Percentiles rank a stretch among this genome's conserved stretches.
phyloP scores from a whole-genome alignment of 1,284 basidiomycete genomes.

The Porogramme epimiltina region DNA sequence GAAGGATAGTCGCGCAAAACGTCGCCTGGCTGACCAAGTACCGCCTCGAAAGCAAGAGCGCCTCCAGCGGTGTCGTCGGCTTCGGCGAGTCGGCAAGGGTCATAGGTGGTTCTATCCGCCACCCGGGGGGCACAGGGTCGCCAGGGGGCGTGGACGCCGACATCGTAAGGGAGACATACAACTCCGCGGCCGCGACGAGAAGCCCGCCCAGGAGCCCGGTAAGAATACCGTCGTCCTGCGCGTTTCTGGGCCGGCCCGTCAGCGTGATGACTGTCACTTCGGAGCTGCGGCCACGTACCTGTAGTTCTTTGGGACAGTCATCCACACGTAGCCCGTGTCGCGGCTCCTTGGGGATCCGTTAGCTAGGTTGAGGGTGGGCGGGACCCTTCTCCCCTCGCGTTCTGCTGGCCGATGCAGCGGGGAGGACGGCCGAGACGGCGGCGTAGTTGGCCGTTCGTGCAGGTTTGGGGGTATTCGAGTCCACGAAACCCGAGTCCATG shows the following conservation, averaged over 20 bases:
- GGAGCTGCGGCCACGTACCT: constrained; percentile 44
- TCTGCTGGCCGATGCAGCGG: constrained; percentile 47
- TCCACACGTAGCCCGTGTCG: constrained; percentile 73
- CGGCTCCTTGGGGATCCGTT: constrained; percentile 12
- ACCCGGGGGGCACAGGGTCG: constrained; percentile 52
- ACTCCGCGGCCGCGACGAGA: constrained; percentile 67
- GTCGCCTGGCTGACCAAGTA: constrained; percentile 79
- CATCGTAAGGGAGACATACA: constrained; percentile 51
- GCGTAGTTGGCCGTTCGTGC: constrained; percentile 25
- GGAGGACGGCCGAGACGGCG: constrained; percentile 38
- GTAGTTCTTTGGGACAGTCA: constrained; percentile 88
- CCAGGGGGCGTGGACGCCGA: constrained; percentile 21
- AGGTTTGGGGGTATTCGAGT: constrained; percentile 31
- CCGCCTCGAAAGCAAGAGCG: constrained; percentile 72
- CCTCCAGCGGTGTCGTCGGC: constrained; percentile 51
- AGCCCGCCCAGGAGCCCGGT: constrained; percentile 82
- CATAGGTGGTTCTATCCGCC: constrained; percentile 77
- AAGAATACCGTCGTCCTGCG: constrained; percentile 81
- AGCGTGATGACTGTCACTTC: not conserved
- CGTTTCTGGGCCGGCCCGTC: constrained; percentile 54
- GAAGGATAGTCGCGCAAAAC: constrained; percentile 76
- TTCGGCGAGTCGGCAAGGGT: constrained; percentile 41
- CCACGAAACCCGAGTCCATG: constrained; percentile 59
- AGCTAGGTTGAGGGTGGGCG: not conserved
- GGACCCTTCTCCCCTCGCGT: constrained; percentile 42